A percentile compares a stretch with the other conserved stretches of the same genome.
Evolutionary conservation across 345 rosid species (phyloP).

Genomic region (Eucalyptus pauciflora): DNA sequence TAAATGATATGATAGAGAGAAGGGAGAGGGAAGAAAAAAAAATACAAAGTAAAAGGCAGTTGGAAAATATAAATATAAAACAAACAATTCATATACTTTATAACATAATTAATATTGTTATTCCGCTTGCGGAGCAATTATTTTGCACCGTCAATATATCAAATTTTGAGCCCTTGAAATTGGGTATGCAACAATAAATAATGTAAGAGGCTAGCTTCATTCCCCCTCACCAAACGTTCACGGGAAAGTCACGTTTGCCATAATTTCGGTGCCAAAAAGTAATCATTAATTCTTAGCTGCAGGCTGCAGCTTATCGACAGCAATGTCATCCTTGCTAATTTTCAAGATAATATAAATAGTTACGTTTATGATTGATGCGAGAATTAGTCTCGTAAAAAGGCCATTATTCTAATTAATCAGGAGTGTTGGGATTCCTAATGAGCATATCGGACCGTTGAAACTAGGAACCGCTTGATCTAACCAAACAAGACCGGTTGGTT

Average conservation of each 20-base stretch:
- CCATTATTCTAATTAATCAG: not conserved
- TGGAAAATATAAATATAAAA: not conserved
- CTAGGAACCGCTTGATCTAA: no score
- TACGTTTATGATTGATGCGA: not conserved
- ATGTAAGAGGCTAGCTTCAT: not conserved
- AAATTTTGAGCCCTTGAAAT: not conserved
- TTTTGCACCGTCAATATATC: not conserved
- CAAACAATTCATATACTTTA: not conserved
- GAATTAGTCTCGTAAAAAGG: not conserved
- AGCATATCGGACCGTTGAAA: fast-evolving
- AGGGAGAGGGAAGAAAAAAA: not conserved
- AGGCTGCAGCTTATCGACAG: not conserved
- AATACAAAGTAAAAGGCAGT: not conserved
- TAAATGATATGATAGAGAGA: not conserved
- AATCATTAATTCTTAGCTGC: not conserved
- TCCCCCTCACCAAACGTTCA: not conserved
- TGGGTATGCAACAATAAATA: not conserved
- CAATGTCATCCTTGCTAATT: not conserved
- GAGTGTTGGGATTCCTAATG: not conserved
- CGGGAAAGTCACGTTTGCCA: not conserved
- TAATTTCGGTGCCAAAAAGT: not conserved
- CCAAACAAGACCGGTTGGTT: fast-evolving
- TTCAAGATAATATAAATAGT: not conserved
- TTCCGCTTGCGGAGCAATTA: not conserved
- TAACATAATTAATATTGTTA: not conserved